Percentiles rank a stretch among this genome's conserved stretches.
Conservation (phyloP, 257 asterid genomes). For the Lavandula angustifolia region DNA sequence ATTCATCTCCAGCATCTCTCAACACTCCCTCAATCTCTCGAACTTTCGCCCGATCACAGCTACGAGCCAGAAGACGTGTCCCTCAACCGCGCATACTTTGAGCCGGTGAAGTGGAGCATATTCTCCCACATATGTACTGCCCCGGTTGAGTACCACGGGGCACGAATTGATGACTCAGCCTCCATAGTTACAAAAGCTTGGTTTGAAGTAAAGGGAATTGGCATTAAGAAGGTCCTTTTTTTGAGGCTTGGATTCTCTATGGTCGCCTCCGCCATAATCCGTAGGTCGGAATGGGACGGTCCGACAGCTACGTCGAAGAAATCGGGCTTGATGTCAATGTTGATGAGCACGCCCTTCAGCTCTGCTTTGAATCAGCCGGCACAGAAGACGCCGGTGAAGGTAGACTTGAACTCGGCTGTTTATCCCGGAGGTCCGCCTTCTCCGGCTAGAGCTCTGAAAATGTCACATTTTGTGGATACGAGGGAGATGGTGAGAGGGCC, state of each 20-base stretch:
- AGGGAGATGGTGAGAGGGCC: constrained; percentile 92
- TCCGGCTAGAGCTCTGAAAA: constrained; percentile 76
- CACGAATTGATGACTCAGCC: constrained; percentile 72
- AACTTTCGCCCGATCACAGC: constrained; percentile 58
- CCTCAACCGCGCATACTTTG: constrained; percentile 60
- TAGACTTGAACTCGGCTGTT: constrained; percentile 78
- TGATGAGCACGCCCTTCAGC: constrained; percentile 76
- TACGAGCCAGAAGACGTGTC: constrained; percentile 68
- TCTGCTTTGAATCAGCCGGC: constrained; percentile 50
- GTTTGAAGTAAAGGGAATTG: constrained; percentile 79
- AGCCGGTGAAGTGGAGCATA: constrained; percentile 94
- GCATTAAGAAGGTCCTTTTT: constrained; percentile 88
- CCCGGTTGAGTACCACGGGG: constrained; percentile 76
- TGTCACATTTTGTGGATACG: constrained; percentile 80
- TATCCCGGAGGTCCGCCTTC: constrained; percentile 89
- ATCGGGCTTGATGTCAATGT: constrained; percentile 77
- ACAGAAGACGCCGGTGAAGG: constrained; percentile 50
- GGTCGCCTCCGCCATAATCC: constrained; percentile 70
- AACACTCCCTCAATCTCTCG: constrained; percentile 61
- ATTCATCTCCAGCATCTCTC: constrained; percentile 94
- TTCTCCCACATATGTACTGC: constrained; percentile 95
- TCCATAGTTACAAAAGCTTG: constrained; percentile 83
- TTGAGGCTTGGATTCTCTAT: constrained; percentile 82
- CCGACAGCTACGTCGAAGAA: constrained; percentile 59
- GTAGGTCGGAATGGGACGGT: constrained; percentile 94